Conservation (phyloP, 2,329 filamentous ascomycete genomes). For the Coleophoma cylindrospora region DNA sequence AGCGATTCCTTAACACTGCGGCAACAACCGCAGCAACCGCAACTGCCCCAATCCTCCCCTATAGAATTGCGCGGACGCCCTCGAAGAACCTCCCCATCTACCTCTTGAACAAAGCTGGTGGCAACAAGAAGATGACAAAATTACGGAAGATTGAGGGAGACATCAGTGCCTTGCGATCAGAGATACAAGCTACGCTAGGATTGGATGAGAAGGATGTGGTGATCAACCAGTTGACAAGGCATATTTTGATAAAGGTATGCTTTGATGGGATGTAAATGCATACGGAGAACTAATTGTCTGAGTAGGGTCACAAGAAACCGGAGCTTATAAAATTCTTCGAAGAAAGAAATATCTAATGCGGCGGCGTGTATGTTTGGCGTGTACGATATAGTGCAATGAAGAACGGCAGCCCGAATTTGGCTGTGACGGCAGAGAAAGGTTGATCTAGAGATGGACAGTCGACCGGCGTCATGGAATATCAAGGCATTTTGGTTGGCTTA, state of each 20-base stretch:
- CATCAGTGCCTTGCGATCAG: slow-evolving; percentile 52
- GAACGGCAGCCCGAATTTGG: no score
- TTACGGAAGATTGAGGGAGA: slow-evolving; percentile 80
- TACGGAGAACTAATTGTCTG: slow-evolving; percentile 4
- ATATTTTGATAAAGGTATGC: slow-evolving; percentile 69
- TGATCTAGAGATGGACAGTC: no score
- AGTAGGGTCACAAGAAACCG: slow-evolving; percentile 42
- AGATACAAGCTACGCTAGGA: slow-evolving; percentile 55
- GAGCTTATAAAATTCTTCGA: slow-evolving; percentile 42
- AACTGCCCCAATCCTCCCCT: slow-evolving; percentile 13
- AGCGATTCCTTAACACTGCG: slow-evolving; percentile 16
- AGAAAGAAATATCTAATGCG: slow-evolving; percentile 28
- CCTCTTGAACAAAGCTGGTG: slow-evolving; percentile 65
- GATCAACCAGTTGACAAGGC: slow-evolving; percentile 51
- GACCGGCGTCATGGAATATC: no score
- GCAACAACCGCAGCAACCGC: slow-evolving; percentile 3
- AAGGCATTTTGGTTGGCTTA: no score
- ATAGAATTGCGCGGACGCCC: slow-evolving; percentile 63
- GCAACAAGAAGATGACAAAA: slow-evolving; percentile 68
- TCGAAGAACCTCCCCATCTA: slow-evolving; percentile 75
- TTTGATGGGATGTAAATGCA: neutral
- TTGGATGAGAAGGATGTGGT: slow-evolving; percentile 48
- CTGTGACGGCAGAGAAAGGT: no score
- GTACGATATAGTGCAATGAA: neutral
- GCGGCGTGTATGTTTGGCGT: neutral